Base-by-base conservation (phyloP, 2,329 filamentous ascomycete species). In the Phialophora tarda region DNA sequence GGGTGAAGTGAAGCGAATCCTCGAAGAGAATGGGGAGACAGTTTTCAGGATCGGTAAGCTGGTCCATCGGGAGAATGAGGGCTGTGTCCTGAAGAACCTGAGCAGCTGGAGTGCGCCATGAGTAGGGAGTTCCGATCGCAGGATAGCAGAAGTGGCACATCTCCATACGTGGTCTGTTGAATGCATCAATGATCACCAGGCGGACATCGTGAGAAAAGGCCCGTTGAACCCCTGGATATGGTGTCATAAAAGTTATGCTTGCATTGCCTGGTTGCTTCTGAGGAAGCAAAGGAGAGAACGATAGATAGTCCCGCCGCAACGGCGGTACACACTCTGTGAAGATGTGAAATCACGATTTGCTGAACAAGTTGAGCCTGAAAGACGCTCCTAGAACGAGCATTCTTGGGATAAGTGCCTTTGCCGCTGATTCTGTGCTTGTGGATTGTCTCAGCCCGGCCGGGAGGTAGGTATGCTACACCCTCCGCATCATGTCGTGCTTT, bases 11-110 rank as follows among this genome's bases (percentile, higher is more conserved):
- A 82, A 82, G 23, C 78, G 82, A 60, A 81, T 86, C 53, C 81
- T 97, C 24, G 83, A 88, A 74, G 82, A 81, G 28, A 83, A 86
- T 54, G 91, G 91, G 17, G 93, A 97, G 83, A 89, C 82, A 65
- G 92, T 96, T 3, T 92, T 86, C 76, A 84, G 81, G 28, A 88
- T 98, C 67, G 95, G 94, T 17, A 85, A 82, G 74, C 82, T 99
- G 69, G 84, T 89, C 48, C 74, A 76, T 4, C 54, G 51, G 58
- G 80, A 77, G 28, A 80, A 80, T 11, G 78, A 79, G 56, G 88
- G 85, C 2, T 91, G 90, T 74, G 79, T 88, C 26, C 78, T 93
- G 65, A 82, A 80, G 68, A 88, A 88, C 62, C 78, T 91, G 75
- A 79, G 84, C 71, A 80, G 72, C 26, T 83, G 81, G 81, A 53